Conservation (phyloP, 345 rosid species). For the Syzygium oleosum region DNA sequence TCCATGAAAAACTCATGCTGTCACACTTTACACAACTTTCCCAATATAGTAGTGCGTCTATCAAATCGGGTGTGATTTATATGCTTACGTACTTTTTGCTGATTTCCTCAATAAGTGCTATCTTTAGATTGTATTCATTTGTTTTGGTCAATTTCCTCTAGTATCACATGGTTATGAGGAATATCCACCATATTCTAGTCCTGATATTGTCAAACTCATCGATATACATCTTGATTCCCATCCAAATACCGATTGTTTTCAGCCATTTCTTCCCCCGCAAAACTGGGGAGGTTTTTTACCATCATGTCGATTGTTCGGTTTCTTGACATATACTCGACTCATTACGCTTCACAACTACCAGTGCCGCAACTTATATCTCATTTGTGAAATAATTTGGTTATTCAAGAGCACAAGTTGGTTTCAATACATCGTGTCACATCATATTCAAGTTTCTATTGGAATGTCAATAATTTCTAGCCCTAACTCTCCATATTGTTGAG, state of each 20-base stretch:
- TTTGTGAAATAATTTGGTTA: background rate
- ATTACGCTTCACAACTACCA: background rate
- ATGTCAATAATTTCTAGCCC: background rate
- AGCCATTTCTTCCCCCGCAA: background rate
- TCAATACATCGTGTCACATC: background rate
- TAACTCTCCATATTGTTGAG: background rate
- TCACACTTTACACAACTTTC: background rate
- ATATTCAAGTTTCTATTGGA: background rate
- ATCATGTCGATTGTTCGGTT: background rate
- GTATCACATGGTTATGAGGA: background rate
- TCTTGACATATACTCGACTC: background rate
- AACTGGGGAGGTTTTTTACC: background rate
- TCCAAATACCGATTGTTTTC: background rate
- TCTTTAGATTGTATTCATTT: background rate
- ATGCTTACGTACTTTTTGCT: background rate
- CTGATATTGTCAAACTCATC: background rate
- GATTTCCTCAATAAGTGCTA: background rate
- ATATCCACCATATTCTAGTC: background rate
- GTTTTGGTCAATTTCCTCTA: background rate
- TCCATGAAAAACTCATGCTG: background rate
- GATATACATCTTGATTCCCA: background rate
- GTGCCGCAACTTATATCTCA: background rate
- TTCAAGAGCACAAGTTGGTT: background rate
- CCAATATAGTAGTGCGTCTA: background rate
- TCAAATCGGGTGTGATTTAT: background rate